phyloP scores from a whole-genome alignment of 2,329 filamentous ascomycete genomes.

The Botrytis elliptica region DNA sequence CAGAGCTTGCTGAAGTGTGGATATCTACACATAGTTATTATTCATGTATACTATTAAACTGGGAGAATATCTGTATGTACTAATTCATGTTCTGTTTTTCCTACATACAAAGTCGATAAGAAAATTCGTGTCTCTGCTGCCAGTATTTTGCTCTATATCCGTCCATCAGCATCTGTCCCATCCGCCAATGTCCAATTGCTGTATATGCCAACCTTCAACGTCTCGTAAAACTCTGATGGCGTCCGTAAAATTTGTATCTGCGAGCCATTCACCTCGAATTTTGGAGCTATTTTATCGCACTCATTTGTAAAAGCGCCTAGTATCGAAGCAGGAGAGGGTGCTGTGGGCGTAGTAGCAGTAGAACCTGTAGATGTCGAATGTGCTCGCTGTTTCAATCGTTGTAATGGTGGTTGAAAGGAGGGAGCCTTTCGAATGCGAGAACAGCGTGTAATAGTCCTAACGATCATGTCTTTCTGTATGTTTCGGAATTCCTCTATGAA shows the following conservation, averaged over 20 bases:
- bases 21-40: conserved; percentile 52
- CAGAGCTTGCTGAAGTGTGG: conserved; percentile 73
- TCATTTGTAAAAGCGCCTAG: conserved; percentile 66
- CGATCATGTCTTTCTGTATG: conserved; percentile 38
- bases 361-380: conserved; percentile 37
- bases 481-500: conserved; percentile 1
- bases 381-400: conserved; percentile 32
- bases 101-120: conserved; percentile 94
- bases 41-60: background rate
- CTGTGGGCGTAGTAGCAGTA: conserved; percentile 23
- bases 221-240: conserved; percentile 87
- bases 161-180: conserved; percentile 33
- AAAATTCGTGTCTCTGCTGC: conserved; percentile 79
- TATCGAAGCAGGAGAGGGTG: conserved; percentile 50
- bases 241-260: conserved; percentile 77
- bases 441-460: conserved; percentile 40
- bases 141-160: conserved; percentile 70
- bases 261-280: conserved; percentile 79
- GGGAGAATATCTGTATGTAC: conserved; percentile 27
- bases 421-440: conserved; percentile 35
- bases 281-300: conserved; percentile 85
- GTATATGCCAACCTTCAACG: conserved; percentile 68
- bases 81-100: conserved; percentile 86
- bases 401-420: conserved; percentile 28
- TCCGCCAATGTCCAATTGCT: conserved; percentile 5